These are phyloP conservation scores for Fraxinus americana DNA, from an alignment of 257 asterid genomes.

Conservation along the genomic window DNA sequence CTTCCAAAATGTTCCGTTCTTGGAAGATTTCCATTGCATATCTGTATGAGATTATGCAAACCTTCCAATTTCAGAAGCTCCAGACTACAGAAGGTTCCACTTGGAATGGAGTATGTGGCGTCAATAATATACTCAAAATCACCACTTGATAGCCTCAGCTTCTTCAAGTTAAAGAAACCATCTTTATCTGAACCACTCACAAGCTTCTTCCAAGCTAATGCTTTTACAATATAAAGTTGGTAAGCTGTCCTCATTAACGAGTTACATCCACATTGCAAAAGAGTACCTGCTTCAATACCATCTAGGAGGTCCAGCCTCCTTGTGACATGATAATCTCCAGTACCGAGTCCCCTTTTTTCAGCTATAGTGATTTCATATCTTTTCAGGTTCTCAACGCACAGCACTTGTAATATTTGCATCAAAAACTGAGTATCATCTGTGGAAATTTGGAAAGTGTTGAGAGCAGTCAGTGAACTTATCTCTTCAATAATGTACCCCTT, in stretches of 20 bases:
- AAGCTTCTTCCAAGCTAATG: not conserved
- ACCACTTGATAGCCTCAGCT: not conserved
- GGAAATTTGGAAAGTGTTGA: not conserved
- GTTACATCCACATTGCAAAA: not conserved
- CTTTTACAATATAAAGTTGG: not conserved
- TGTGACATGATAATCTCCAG: not conserved
- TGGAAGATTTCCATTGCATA: not conserved
- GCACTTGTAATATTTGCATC: not conserved
- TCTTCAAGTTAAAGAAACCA: constrained; percentile 7
- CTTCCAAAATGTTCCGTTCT: not conserved
- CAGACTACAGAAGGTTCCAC: not conserved
- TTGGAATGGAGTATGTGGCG: not conserved
- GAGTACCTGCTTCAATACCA: not conserved
- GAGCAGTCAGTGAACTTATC: not conserved
- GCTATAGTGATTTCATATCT: not conserved
- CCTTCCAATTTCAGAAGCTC: too few species aligned
- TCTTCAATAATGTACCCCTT: not conserved
- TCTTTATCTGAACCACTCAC: not conserved
- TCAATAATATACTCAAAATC: not conserved
- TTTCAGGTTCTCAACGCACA: not conserved
- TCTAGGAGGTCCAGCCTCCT: not conserved
- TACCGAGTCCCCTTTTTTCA: too few species aligned
- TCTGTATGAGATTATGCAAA: too few species aligned
- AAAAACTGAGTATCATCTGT: not conserved
- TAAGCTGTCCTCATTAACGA: not conserved